Evolutionary conservation across 1,139 yeast species (phyloP).

Genomic region (Sugiyamaella paludigena): DNA sequence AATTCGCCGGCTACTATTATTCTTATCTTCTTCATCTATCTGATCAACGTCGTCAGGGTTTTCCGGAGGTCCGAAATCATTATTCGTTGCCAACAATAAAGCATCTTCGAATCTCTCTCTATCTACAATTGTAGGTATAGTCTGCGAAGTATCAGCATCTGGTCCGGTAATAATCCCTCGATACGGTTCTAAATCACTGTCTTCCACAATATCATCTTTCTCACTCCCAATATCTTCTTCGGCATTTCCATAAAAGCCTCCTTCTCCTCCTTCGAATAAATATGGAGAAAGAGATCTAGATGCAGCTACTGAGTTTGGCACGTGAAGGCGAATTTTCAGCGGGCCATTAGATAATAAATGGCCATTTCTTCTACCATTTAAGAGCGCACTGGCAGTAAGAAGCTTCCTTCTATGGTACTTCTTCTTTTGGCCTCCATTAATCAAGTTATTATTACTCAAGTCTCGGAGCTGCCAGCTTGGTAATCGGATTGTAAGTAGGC

Average conservation of each 20-base stretch:
- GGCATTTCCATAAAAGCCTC: neutral
- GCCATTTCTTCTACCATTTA: neutral
- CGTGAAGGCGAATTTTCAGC: constrained; percentile 6
- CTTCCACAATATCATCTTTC: constrained; percentile 28
- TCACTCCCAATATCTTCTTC: constrained; percentile 9
- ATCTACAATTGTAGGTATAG: constrained; percentile 58
- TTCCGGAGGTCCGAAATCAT: no score
- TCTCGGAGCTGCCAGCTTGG: no score
- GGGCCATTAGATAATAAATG: neutral
- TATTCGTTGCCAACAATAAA: constrained; percentile 15
- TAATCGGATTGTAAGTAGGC: no score
- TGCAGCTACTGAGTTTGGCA: neutral
- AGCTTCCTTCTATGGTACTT: neutral
- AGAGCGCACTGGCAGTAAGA: neutral
- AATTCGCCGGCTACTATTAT: constrained; percentile 6
- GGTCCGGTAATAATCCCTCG: constrained; percentile 59
- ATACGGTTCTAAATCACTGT: constrained; percentile 47
- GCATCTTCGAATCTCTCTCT: constrained; percentile 48
- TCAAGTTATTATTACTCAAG: no score
- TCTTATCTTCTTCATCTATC: constrained; percentile 15
- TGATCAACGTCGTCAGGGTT: constrained; percentile 14
- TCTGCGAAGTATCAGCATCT: constrained; percentile 59
- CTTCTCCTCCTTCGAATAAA: neutral
- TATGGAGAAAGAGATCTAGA: neutral
- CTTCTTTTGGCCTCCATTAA: no score